Evolutionary conservation across 2,329 filamentous ascomycete species (phyloP).

Genomic region (Chaetothyriales sp.): DNA sequence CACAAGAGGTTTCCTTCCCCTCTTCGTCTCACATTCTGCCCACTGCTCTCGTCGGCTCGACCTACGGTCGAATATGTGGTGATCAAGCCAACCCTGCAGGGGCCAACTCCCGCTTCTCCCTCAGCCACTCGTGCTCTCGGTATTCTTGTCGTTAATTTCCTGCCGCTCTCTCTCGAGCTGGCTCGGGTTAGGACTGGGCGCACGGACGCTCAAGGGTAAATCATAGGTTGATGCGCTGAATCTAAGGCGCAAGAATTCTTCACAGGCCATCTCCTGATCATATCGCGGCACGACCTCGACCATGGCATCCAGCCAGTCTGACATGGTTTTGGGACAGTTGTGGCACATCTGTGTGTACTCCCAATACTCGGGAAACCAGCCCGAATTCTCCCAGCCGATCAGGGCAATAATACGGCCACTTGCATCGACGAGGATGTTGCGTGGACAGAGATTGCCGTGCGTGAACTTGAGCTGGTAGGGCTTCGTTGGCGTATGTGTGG

Average conservation of each 20-base stretch:
- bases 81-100: no score
- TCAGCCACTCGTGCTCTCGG: constrained; percentile 16
- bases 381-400: constrained; percentile 22
- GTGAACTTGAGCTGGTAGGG: constrained; percentile 21
- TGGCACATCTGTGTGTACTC: constrained; percentile 21
- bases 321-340: constrained; percentile 11
- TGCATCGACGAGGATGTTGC: constrained; percentile 20
- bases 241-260: constrained; percentile 12
- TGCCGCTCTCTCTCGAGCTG: constrained; percentile 9
- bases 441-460: constrained; percentile 19
- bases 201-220: constrained; percentile 12
- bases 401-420: constrained; percentile 18
- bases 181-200: constrained; percentile 13
- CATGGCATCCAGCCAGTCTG: constrained; percentile 16
- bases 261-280: constrained; percentile 14
- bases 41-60: no score
- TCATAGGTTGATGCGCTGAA: constrained; percentile 15
- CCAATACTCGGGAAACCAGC: constrained; percentile 23
- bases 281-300: constrained; percentile 12
- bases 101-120: not conserved
- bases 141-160: constrained; percentile 17
- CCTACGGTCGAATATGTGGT: no score
- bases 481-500: constrained; percentile 11
- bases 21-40: no score
- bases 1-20: no score